phyloP scores from a whole-genome alignment of 345 rosid species.

The Populus euphratica region DNA sequence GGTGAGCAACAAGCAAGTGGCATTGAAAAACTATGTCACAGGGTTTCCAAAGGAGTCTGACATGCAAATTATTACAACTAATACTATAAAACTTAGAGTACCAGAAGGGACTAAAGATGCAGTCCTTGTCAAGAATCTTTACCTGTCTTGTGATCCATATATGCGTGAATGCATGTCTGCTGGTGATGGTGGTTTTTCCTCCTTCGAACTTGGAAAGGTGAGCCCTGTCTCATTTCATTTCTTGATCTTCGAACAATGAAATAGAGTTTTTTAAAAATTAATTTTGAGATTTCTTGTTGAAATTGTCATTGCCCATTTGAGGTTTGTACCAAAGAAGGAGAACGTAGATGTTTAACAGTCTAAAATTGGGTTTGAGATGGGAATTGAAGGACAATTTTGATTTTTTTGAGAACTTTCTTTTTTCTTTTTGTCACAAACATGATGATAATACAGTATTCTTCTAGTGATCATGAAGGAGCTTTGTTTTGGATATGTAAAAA shows the following conservation, averaged over 20 bases:
- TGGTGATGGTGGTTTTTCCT: background rate
- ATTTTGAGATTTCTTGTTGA: background rate
- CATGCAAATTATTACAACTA: constrained; percentile 23
- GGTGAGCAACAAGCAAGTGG: constrained; percentile 46
- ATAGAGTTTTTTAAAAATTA: background rate
- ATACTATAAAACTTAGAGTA: constrained; percentile 23
- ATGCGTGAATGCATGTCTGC: constrained; percentile 4
- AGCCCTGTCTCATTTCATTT: background rate
- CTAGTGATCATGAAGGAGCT: background rate
- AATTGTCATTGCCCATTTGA: background rate
- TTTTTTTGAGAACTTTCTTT: background rate
- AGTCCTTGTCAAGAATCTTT: constrained; percentile 53
- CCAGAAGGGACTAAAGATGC: constrained; percentile 22
- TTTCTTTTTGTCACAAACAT: background rate
- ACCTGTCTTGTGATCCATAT: constrained; percentile 35
- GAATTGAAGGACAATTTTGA: background rate
- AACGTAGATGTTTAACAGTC: background rate
- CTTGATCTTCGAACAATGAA: background rate
- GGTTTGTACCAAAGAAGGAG: background rate
- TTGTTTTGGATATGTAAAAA: background rate
- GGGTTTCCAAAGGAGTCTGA: constrained; percentile 51
- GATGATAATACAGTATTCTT: background rate
- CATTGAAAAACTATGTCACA: constrained; percentile 32
- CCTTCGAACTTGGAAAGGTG: constrained; percentile 16
- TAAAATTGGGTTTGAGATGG: background rate